Evolutionary conservation across 2,329 filamentous ascomycete genomes (phyloP).

Genomic region (Colletotrichum orbiculare): DNA sequence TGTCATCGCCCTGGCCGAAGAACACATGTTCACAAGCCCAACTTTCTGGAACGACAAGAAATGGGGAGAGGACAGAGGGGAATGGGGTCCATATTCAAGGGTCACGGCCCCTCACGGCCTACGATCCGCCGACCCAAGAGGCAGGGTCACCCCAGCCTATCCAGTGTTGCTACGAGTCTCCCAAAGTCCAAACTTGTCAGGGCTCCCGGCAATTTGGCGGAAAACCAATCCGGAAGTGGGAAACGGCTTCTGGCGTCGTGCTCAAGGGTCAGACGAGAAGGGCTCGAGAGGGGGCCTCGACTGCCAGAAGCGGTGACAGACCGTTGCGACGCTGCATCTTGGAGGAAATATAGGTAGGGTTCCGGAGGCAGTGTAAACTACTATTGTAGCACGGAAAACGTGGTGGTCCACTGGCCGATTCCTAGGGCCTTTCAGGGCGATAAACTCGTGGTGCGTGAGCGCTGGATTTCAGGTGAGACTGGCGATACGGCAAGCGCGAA

Average conservation of each 20-base stretch:
- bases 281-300: constrained; percentile 2
- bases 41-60: constrained; percentile 15
- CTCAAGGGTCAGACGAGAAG: constrained; percentile 21
- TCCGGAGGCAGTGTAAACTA: constrained; percentile 4
- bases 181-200: constrained; percentile 16
- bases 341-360: constrained; percentile 17
- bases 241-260: constrained; percentile 11
- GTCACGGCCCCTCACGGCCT: constrained; percentile 10
- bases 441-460: constrained; percentile 30
- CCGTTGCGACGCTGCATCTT: constrained; percentile 33
- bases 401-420: constrained; percentile 23
- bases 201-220: constrained; percentile 19
- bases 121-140: constrained; percentile 27
- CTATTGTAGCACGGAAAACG: constrained; percentile 14
- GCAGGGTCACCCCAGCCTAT: constrained; percentile 33
- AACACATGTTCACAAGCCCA: constrained; percentile 24
- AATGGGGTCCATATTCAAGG: constrained; percentile 2
- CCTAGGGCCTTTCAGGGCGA: background rate
- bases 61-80: constrained; percentile 3
- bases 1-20: constrained; percentile 11
- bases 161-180: constrained; percentile 34
- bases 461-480: background rate
- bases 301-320: constrained; percentile 28
- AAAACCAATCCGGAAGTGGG: constrained; percentile 30
- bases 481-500: background rate